A percentile compares a stretch with the other conserved stretches of the same genome.
Evolutionary conservation across 768 basidiomycete species (phyloP).

Genomic region (Inosperma sp.): DNA sequence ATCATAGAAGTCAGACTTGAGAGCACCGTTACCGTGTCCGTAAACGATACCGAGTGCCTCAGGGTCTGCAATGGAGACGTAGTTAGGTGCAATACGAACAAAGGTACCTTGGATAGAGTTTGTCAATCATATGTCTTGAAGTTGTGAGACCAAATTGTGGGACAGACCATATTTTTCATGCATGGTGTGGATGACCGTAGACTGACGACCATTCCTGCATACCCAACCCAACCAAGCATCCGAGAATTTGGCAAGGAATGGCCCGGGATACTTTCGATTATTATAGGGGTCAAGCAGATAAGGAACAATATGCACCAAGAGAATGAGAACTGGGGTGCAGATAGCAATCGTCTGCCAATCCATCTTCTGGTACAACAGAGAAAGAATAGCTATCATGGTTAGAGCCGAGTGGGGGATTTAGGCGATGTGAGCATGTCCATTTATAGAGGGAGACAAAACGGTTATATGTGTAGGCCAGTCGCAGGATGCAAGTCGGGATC

Average conservation of each 20-base stretch:
- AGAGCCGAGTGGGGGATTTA: too few species aligned
- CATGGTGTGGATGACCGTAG: conserved; percentile 65
- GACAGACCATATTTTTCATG: conserved; percentile 68
- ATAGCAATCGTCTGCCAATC: conserved; percentile 25
- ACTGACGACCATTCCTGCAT: conserved; percentile 65
- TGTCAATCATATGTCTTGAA: not conserved
- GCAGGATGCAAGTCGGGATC: too few species aligned
- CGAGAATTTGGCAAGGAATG: conserved; percentile 64
- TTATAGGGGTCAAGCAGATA: conserved; percentile 57
- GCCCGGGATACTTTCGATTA: conserved; percentile 65
- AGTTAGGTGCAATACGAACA: conserved; percentile 71
- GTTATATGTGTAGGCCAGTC: too few species aligned
- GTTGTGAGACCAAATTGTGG: not conserved
- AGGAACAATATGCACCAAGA: conserved; percentile 39
- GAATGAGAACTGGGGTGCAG: conserved; percentile 25
- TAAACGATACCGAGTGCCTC: conserved; percentile 72
- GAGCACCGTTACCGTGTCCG: conserved; percentile 78
- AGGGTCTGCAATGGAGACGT: conserved; percentile 73
- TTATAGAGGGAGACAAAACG: too few species aligned
- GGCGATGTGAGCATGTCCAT: too few species aligned
- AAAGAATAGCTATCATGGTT: conserved; percentile 28
- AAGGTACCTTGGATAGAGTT: conserved; percentile 47
- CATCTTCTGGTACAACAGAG: conserved; percentile 18
- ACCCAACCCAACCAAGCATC: conserved; percentile 70
- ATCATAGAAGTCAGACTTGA: conserved; percentile 79